Base-by-base conservation (phyloP, 768 basidiomycete genomes). In the Leccinum pellstonianum region DNA sequence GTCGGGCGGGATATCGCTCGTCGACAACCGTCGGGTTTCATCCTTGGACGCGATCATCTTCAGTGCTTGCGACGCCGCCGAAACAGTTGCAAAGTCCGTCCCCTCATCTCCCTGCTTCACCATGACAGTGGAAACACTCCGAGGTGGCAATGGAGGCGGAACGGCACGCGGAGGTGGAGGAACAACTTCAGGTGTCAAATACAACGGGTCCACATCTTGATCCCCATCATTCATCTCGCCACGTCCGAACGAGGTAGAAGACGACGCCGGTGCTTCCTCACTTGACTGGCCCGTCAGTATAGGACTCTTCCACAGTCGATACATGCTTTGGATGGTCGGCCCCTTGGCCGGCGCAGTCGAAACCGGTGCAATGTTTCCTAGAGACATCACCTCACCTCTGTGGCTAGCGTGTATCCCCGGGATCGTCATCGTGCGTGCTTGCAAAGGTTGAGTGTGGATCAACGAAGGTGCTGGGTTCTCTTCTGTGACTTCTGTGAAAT, bases 361-460 rank as follows among this genome's bases (percentile, higher is more conserved):
- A 25, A 68, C 62, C 2, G 80, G 77, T 11, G 88, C 84, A 57
- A 84, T 83, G 66, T 90, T 87, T 11, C 92, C 92, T 80, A 94
- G 81, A 4, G 91, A 88, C 86, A 91, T 90, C 47, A 93, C 83
- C 61, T 93, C 90, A 9, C 88, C 89, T n/a, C 84, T 84, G 67
- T 93, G 87, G 65, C 86, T 90, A 3, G 85, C 90, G 66, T 93
- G 91, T 60, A 94, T 94, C 2, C 90, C 90, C 9, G 92, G 92
- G 62, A 94, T 93, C 14, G 84, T 86, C 92, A 94, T 94, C 46
- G 82, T 87, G 65, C 85, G 88, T 31, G 84, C 87, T 68, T 86
- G 84, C 8, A 77, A 71, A 3, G 91, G 91, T 67, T 93, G 92
- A 17, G 85, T 85, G 63, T 86, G 84, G 64, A 90, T 90, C 8